These are phyloP conservation scores for Nemania bipapillata DNA, from an alignment of 2,329 filamentous ascomycete species.

Conservation along the genomic window DNA sequence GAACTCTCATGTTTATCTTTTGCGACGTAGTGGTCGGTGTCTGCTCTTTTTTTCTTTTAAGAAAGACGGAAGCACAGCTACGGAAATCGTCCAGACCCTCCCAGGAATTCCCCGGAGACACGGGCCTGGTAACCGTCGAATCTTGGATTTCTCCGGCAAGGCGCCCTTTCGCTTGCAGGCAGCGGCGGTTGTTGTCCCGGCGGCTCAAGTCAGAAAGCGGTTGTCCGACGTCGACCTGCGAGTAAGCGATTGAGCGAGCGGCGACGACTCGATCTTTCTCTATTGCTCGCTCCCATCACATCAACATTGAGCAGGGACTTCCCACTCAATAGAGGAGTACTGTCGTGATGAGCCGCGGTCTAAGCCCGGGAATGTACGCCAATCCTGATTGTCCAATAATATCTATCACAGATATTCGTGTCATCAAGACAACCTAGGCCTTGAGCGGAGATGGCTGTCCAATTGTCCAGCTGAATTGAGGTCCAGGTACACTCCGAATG, in stretches of 20 bases:
- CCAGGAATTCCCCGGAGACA: conserved; percentile 37
- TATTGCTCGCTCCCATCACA: conserved; percentile 6
- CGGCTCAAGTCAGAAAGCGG: conserved; percentile 29
- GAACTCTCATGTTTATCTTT: background rate
- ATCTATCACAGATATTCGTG: conserved; percentile 1
- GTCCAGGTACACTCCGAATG: background rate
- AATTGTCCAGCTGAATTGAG: background rate
- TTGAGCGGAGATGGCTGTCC: background rate
- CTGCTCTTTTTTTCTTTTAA: conserved; percentile 12
- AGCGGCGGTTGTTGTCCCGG: conserved; percentile 34
- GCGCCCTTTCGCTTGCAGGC: conserved; percentile 29
- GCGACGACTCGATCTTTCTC: conserved; percentile 4
- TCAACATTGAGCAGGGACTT: background rate
- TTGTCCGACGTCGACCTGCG: conserved; percentile 17
- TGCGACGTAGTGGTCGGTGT: background rate
- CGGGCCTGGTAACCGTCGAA: conserved; percentile 41
- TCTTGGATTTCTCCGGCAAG: conserved; percentile 30
- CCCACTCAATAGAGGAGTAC: background rate
- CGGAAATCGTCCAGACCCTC: background rate
- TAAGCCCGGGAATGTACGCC: background rate
- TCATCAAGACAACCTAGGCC: background rate
- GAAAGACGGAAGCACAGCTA: conserved; percentile 15
- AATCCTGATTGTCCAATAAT: background rate
- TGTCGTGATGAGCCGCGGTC: conserved; percentile 4
- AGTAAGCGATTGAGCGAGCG: too few relatives aligned